Evolutionary conservation across 2,329 filamentous ascomycete genomes (phyloP).

Genomic region (Neofusicoccum umdonicola): DNA sequence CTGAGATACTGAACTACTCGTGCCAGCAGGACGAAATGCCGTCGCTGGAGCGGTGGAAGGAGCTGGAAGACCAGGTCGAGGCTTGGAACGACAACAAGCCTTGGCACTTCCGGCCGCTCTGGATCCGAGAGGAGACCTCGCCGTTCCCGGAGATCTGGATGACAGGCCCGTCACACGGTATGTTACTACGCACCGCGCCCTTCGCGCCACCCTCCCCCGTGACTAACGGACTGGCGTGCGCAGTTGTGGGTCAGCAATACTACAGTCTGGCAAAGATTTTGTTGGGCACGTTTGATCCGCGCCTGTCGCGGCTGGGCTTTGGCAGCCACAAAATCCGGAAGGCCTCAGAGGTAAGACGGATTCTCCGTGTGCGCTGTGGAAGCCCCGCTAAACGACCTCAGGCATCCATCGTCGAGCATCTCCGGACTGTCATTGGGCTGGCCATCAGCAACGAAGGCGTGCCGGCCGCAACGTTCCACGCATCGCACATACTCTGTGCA

Average conservation of each 20-base stretch:
- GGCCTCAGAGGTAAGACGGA: background rate
- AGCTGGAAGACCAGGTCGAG: slow-evolving; percentile 30
- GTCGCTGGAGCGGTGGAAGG: slow-evolving; percentile 28
- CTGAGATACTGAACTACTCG: slow-evolving; percentile 28
- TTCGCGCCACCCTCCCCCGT: background rate
- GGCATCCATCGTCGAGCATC: slow-evolving; percentile 2
- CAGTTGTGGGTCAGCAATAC: slow-evolving; percentile 14
- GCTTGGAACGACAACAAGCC: slow-evolving; percentile 33
- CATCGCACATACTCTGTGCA: slow-evolving; percentile 13
- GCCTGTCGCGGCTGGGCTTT: slow-evolving; percentile 4
- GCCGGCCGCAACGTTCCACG: slow-evolving; percentile 10
- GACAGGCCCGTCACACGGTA: slow-evolving; percentile 11
- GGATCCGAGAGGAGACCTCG: background rate
- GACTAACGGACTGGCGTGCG: background rate
- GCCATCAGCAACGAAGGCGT: slow-evolving; percentile 4
- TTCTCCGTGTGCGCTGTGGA: no score
- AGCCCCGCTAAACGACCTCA: background rate
- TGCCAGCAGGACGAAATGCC: slow-evolving; percentile 25
- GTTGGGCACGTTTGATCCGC: slow-evolving; percentile 10
- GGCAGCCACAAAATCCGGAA: slow-evolving; percentile 8
- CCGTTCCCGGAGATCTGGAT: slow-evolving; percentile 17
- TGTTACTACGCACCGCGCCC: background rate
- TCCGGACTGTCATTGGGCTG: slow-evolving; percentile 3
- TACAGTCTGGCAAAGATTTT: slow-evolving; percentile 12
- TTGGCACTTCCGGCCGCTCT: slow-evolving; percentile 29